Conservation (phyloP, 2,329 filamentous ascomycete species). For the Emergomyces orientalis region DNA sequence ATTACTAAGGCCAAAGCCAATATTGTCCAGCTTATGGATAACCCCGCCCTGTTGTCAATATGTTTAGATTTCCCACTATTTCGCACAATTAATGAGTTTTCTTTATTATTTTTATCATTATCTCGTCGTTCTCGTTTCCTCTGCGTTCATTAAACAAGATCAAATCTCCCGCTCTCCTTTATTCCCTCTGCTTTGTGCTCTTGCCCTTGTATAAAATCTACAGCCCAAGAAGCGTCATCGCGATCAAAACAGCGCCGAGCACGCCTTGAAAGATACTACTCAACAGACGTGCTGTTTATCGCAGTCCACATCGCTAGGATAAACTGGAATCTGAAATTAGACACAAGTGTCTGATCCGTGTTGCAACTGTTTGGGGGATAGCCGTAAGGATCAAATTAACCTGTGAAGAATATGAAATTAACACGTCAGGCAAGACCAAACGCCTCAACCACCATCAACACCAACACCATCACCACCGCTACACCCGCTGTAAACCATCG, state of each 20-base stretch:
- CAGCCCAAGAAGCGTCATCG: background rate
- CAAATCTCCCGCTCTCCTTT: background rate
- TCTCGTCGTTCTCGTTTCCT: background rate
- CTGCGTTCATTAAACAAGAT: background rate
- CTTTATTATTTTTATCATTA: too few species aligned
- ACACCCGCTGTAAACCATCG: background rate
- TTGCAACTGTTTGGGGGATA: slow-evolving; percentile 20
- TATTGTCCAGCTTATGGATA: background rate
- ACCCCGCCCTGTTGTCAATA: background rate
- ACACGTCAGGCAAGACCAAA: slow-evolving; percentile 44
- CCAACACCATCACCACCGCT: background rate
- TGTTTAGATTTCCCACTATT: background rate
- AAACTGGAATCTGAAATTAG: slow-evolving; percentile 1
- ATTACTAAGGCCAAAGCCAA: background rate
- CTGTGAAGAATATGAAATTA: slow-evolving; percentile 49
- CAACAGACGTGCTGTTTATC: background rate
- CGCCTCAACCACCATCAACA: slow-evolving; percentile 3
- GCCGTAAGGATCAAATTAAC: slow-evolving; percentile 46
- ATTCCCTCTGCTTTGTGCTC: background rate
- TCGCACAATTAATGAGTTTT: too few species aligned
- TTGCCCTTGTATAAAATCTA: background rate
- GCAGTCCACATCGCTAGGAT: background rate
- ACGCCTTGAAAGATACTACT: background rate
- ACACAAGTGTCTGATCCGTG: slow-evolving; percentile 13
- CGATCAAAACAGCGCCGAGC: background rate